Conservation (phyloP, 768 basidiomycete species). For the Termitomyces sp. region DNA sequence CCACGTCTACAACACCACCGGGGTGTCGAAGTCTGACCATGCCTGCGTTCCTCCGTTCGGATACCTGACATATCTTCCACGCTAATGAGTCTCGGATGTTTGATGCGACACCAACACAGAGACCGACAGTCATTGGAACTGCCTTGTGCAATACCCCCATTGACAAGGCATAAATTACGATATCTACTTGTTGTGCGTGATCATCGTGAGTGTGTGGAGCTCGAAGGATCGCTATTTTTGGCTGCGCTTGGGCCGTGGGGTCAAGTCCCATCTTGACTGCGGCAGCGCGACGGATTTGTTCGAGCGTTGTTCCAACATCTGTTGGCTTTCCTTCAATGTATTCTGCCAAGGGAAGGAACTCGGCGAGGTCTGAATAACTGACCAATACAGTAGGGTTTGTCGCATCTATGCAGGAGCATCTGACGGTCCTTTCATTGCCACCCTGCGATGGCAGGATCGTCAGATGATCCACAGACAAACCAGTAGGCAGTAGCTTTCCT, state of each 20-base stretch:
- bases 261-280: conserved; percentile 61
- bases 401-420: conserved; percentile 60
- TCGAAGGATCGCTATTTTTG: conserved; percentile 60
- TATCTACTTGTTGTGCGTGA: conserved; percentile 32
- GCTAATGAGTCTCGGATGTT: conserved; percentile 49
- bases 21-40: conserved; percentile 57
- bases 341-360: conserved; percentile 31
- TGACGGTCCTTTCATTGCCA: conserved; percentile 18
- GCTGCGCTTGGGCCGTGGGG: conserved; percentile 58
- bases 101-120: conserved; percentile 64
- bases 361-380: conserved; percentile 33
- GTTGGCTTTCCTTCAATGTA: conserved; percentile 27
- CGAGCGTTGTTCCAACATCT: conserved; percentile 30
- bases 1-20: conserved; percentile 63
- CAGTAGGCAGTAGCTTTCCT: conserved; percentile 64
- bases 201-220: conserved; percentile 21
- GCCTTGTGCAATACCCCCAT: conserved; percentile 73
- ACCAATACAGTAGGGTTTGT: conserved; percentile 75
- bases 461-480: conserved; percentile 40
- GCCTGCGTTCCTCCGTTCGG: conserved; percentile 11
- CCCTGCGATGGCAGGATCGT: conserved; percentile 19
- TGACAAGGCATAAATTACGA: conserved; percentile 55
- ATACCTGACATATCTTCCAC: conserved; percentile 39
- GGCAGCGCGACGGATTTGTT: conserved; percentile 48
- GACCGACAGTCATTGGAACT: conserved; percentile 67